Percentiles rank a stretch among this genome's conserved stretches.
Conservation (phyloP, 2,329 filamentous ascomycete genomes). For the Alternaria conjuncta region DNA sequence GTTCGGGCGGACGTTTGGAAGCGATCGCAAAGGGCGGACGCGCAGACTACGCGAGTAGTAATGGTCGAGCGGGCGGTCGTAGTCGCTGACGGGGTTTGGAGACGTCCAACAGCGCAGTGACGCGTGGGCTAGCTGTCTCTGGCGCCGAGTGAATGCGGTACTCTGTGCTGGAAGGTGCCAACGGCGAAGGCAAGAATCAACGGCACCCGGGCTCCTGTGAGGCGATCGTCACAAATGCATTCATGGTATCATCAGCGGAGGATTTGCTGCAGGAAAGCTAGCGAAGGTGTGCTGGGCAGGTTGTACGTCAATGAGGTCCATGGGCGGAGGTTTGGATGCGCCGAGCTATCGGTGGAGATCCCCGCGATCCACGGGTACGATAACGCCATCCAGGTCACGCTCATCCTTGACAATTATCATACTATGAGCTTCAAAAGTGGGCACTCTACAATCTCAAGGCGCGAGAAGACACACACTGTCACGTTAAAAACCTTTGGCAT, state of each 20-base stretch:
- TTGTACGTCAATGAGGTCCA: conserved; percentile 4
- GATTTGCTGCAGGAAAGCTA: conserved; percentile 9
- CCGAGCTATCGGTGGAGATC: conserved; percentile 19
- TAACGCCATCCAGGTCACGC: conserved; percentile 15
- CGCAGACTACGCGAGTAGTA: conserved; percentile 32
- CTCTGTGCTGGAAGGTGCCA: conserved; percentile 23
- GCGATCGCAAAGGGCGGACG: conserved; percentile 2
- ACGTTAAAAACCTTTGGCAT: not conserved
- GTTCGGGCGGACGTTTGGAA: conserved; percentile 20
- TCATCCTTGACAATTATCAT: not conserved
- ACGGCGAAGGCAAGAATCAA: conserved; percentile 30
- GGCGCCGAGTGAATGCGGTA: conserved; percentile 19
- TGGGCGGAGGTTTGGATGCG: conserved; percentile 11
- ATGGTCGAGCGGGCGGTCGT: not conserved
- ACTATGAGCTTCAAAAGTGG: not conserved
- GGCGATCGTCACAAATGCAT: conserved; percentile 32
- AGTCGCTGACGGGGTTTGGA: not conserved
- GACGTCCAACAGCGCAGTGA: conserved; percentile 12
- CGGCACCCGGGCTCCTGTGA: conserved; percentile 29
- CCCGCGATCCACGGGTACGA: conserved; percentile 12
- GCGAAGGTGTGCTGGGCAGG: conserved; percentile 9
- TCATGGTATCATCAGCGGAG: conserved; percentile 31
- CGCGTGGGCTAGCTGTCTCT: conserved; percentile 13
- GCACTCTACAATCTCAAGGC: not conserved
- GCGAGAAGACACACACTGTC: not conserved